Conservation (phyloP, 2,329 filamentous ascomycete genomes). For the Xylaria arbuscula region DNA sequence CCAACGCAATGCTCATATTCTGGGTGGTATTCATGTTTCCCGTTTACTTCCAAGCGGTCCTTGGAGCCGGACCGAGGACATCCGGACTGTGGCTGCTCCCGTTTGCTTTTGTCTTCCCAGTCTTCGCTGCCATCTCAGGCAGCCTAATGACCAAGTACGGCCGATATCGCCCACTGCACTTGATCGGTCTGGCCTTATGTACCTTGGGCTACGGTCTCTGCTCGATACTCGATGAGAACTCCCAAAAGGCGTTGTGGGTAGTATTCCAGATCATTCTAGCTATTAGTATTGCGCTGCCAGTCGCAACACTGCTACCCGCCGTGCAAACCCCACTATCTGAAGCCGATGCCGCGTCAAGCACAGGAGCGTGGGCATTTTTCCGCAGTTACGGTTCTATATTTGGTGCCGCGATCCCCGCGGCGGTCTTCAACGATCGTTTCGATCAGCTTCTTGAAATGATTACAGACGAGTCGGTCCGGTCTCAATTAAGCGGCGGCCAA, state of each 20-base stretch:
- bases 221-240: slow-evolving; percentile 48
- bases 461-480: background rate
- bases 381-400: slow-evolving; percentile 55
- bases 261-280: background rate
- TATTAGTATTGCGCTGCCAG: slow-evolving; percentile 49
- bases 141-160: slow-evolving; percentile 40
- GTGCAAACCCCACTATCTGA: slow-evolving; percentile 50
- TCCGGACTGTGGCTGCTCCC: slow-evolving; percentile 44
- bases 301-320: slow-evolving; percentile 52
- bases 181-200: slow-evolving; percentile 39
- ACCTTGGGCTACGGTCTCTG: slow-evolving; percentile 47
- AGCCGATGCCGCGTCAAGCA: slow-evolving; percentile 44
- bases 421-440: slow-evolving; percentile 47
- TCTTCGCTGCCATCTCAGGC: slow-evolving; percentile 41
- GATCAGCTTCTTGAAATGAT: background rate
- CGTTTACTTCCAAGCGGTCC: slow-evolving; percentile 56
- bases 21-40: slow-evolving; percentile 54
- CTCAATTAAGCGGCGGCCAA: background rate
- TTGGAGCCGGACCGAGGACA: slow-evolving; percentile 39
- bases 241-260: slow-evolving; percentile 50
- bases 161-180: slow-evolving; percentile 38
- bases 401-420: slow-evolving; percentile 52
- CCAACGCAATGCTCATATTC: slow-evolving; percentile 51
- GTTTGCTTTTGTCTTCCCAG: slow-evolving; percentile 40
- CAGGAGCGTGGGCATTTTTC: slow-evolving; percentile 52